phyloP scores from a whole-genome alignment of 2,329 filamentous ascomycete species.

The Xylaria sp. region DNA sequence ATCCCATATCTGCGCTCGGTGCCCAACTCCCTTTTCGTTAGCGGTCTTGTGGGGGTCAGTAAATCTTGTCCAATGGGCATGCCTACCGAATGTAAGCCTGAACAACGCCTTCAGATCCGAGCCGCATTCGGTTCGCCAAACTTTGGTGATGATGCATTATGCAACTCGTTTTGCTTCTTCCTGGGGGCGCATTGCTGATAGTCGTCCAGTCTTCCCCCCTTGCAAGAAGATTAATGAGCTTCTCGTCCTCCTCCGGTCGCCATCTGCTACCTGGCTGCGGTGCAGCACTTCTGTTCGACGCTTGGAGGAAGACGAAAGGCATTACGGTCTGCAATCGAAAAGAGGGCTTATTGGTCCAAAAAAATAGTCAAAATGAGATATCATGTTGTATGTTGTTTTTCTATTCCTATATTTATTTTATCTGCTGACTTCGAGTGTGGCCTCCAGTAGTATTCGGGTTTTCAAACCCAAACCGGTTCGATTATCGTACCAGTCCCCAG shows the following conservation, averaged over 20 bases:
- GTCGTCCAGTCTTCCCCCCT: slow-evolving; percentile 15
- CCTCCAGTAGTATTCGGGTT: not conserved
- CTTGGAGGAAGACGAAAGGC: not conserved
- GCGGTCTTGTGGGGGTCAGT: not conserved
- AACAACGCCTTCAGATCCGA: slow-evolving; percentile 15
- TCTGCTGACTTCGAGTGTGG: not conserved
- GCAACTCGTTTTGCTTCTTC: slow-evolving; percentile 24
- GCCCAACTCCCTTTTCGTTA: slow-evolving; percentile 5
- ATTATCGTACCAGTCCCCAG: not conserved
- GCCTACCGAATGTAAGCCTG: slow-evolving; percentile 17
- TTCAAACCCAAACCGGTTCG: not conserved
- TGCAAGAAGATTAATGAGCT: slow-evolving; percentile 12
- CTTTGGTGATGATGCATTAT: slow-evolving; percentile 29
- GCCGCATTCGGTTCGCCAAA: slow-evolving; percentile 20
- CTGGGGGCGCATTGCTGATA: slow-evolving; percentile 25
- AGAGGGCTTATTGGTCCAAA: not conserved
- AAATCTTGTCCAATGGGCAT: not conserved
- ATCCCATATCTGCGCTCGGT: no score
- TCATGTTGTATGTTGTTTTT: not conserved
- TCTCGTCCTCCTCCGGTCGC: slow-evolving; percentile 5
- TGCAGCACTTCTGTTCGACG: not conserved
- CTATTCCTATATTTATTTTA: slow-evolving; percentile 1
- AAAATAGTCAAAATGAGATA: not conserved
- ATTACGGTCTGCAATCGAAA: not conserved
- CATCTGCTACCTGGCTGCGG: slow-evolving; percentile 8